Percentiles rank a stretch among this genome's conserved stretches.
Conservation (phyloP, 192 early-diverging fungal genomes). For the Physocladia obscura region DNA sequence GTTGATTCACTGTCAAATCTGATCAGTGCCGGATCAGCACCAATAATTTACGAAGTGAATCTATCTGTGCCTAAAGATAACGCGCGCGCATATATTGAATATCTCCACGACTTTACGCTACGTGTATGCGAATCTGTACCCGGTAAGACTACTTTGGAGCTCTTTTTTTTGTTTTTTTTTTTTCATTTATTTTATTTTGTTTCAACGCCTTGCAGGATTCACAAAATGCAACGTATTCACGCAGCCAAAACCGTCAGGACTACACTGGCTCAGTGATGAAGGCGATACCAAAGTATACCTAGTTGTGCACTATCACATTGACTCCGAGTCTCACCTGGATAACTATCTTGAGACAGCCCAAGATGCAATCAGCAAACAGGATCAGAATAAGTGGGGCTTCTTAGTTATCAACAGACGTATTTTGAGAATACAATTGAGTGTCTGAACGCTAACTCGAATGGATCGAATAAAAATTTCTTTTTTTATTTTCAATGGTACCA, state of each 20-base stretch:
- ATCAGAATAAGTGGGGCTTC: constrained; percentile 31
- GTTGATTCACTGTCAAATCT: constrained; percentile 28
- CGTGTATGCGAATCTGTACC: constrained; percentile 20
- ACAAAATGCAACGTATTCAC: constrained; percentile 40
- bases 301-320: constrained; percentile 50
- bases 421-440: constrained; percentile 27
- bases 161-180: background rate
- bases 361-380: constrained; percentile 29
- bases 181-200: background rate
- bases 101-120: constrained; percentile 45
- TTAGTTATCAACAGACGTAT: constrained; percentile 41
- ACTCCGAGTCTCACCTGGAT: constrained; percentile 37
- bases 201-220: constrained; percentile 35
- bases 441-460: background rate
- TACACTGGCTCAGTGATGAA: constrained; percentile 50
- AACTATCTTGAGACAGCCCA: constrained; percentile 38
- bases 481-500: no score
- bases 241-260: constrained; percentile 46
- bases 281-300: constrained; percentile 46
- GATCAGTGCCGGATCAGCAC: constrained; percentile 23
- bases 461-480: no score
- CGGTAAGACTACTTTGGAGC: constrained; percentile 11
- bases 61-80: constrained; percentile 54
- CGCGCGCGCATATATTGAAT: constrained; percentile 46
- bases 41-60: constrained; percentile 58